These are phyloP conservation scores for Lodderomyces metapsilosis DNA, from an alignment of 1,139 yeast genomes.

Conservation along the genomic window DNA sequence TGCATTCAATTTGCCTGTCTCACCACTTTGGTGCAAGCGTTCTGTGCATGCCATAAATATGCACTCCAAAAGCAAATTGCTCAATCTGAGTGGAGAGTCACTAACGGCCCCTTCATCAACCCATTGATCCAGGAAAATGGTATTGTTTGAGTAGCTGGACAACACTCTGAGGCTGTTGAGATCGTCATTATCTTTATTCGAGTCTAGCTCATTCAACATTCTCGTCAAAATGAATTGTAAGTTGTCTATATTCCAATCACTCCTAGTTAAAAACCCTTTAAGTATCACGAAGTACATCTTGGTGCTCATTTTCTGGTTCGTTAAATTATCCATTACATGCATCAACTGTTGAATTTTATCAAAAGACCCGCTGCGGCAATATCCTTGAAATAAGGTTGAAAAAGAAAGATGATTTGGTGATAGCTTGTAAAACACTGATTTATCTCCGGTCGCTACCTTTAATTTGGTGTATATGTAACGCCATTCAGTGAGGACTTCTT, in stretches of 20 bases:
- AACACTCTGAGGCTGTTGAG: conserved; percentile 1
- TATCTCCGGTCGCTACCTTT: conserved; percentile 25
- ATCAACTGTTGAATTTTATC: conserved; percentile 17
- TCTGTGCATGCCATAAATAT: conserved; percentile 11
- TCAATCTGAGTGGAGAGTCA: conserved; percentile 3
- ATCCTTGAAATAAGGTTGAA: conserved; percentile 20
- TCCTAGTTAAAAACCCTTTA: conserved; percentile 3
- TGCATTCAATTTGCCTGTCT: background rate
- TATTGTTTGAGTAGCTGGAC: background rate
- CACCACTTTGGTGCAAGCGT: conserved; percentile 4
- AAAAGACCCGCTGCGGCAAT: conserved; percentile 11
- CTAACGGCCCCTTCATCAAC: background rate
- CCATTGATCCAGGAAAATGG: background rate
- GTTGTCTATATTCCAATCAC: conserved; percentile 7
- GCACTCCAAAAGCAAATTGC: conserved; percentile 7
- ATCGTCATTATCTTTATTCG: conserved; percentile 1
- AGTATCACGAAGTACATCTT: conserved; percentile 16
- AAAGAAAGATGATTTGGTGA: conserved; percentile 30
- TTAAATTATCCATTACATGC: conserved; percentile 18
- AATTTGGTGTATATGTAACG: conserved; percentile 20
- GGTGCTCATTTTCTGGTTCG: conserved; percentile 28
- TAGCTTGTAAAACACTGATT: conserved; percentile 13
- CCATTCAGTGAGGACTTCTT: conserved; percentile 16
- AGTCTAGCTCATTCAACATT: conserved; percentile 6
- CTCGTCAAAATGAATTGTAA: conserved; percentile 3